Percentiles rank a stretch among this genome's conserved stretches.
Conservation (phyloP, 306 rosid genomes). For the Hylodesmum podocarpum region DNA sequence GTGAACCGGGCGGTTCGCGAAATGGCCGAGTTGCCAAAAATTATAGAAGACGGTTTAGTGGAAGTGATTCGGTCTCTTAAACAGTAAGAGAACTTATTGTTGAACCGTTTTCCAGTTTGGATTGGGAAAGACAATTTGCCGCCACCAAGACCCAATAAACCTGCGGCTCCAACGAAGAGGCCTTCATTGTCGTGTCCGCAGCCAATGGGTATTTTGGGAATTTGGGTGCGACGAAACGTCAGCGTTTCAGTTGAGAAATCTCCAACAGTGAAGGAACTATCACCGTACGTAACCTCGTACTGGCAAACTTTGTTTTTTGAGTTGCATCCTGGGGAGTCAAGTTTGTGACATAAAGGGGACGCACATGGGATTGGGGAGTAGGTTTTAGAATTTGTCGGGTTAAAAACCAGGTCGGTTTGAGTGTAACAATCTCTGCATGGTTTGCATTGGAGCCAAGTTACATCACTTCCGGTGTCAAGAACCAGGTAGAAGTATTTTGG, state of each 20-base stretch:
- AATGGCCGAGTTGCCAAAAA: constrained; percentile 74
- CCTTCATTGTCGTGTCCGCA: constrained; percentile 95
- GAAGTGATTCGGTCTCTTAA: constrained; percentile 79
- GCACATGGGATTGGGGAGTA: constrained; percentile 57
- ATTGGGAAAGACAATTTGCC: constrained; percentile 73
- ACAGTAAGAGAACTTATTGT: constrained; percentile 82
- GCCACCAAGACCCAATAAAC: constrained; percentile 83
- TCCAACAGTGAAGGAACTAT: constrained; percentile 75
- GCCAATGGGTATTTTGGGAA: constrained; percentile 68
- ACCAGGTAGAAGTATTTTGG: constrained; percentile 79
- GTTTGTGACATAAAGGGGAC: constrained; percentile 64
- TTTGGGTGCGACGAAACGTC: constrained; percentile 64
- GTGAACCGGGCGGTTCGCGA: constrained; percentile 87
- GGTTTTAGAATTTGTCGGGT: constrained; percentile 63
- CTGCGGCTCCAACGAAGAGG: constrained; percentile 87
- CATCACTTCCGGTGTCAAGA: constrained; percentile 87
- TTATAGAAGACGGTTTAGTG: constrained; percentile 62
- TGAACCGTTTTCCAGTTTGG: constrained; percentile 66
- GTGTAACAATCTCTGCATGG: constrained; percentile 81
- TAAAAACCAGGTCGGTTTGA: constrained; percentile 74
- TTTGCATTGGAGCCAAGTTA: constrained; percentile 88
- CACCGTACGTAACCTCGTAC: constrained; percentile 90
- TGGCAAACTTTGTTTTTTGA: constrained; percentile 47
- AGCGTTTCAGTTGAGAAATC: constrained; percentile 85
- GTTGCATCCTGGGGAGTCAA: constrained; percentile 69